A percentile compares a stretch with the other conserved stretches of the same genome.
These are phyloP conservation scores for Nothophytophthora sp. DNA, from an alignment of 352 stramenopile genomes.

Conservation along the genomic window DNA sequence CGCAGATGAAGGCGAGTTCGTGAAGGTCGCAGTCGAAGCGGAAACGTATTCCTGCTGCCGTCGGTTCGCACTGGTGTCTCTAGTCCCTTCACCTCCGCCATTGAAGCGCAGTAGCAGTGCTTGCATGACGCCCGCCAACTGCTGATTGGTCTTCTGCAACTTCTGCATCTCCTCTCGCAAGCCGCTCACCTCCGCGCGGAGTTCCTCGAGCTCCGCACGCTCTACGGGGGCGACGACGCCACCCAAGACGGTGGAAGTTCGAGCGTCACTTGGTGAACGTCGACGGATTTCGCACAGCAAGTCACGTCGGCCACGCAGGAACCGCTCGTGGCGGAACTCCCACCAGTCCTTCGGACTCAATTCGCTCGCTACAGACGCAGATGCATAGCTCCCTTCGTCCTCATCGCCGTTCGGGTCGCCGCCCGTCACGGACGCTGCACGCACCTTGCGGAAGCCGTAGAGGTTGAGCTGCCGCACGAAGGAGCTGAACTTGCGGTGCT, in stretches of 20 bases:
- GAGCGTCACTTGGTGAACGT: slow-evolving; percentile 30
- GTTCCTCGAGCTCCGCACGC: slow-evolving; percentile 71
- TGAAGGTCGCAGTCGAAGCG: slow-evolving; percentile 3
- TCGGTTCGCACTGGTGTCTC: slow-evolving; percentile 8
- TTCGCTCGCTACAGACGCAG: slow-evolving; percentile 19
- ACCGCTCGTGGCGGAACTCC: slow-evolving; percentile 89
- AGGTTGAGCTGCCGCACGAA: slow-evolving; percentile 94
- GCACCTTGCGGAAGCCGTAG: slow-evolving; percentile 90
- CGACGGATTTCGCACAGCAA: slow-evolving; percentile 81
- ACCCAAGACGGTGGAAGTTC: slow-evolving; percentile 14
- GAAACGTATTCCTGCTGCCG: too few relatives aligned
- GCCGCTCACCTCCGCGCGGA: slow-evolving; percentile 50
- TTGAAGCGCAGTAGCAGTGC: slow-evolving; percentile 37
- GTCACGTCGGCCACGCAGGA: slow-evolving; percentile 63
- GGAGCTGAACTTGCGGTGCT: slow-evolving; percentile 92
- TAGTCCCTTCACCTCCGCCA: slow-evolving; percentile 14
- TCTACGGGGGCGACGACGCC: slow-evolving; percentile 39
- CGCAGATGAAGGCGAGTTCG: slow-evolving; percentile 12
- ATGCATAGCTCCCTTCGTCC: slow-evolving; percentile 27
- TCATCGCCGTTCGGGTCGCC: slow-evolving; percentile 11
- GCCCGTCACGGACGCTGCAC: slow-evolving; percentile 8
- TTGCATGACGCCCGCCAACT: slow-evolving; percentile 60
- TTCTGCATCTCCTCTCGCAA: slow-evolving; percentile 72
- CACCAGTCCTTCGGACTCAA: slow-evolving; percentile 70
- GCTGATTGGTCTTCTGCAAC: slow-evolving; percentile 67